Evolutionary conservation across 2,329 filamentous ascomycete species (phyloP), one percentile per base, ranked within the genome.

Genomic region (Scedosporium boydii): DNA sequence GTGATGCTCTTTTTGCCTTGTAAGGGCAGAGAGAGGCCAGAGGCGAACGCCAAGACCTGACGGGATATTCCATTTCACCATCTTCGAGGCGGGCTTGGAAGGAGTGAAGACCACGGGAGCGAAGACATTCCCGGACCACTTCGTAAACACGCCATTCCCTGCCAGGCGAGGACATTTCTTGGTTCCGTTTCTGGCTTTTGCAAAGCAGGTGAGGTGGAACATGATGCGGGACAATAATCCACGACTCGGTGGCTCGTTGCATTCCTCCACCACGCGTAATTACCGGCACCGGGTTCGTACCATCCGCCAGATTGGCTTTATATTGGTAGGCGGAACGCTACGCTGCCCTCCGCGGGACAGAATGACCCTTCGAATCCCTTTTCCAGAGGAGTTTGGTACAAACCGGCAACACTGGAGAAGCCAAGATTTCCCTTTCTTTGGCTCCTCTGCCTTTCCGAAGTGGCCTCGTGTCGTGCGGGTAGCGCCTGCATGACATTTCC

Each of bases 231-330:
- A n/a, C 6, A 48, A 48, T 48, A 21, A 48, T 48, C 48, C 48
- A 53, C 48, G 26, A 18, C 48, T 53, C 10, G 48, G 48, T 53
- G 10, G 48, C 23, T 53, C 21, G 48, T 53, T 53, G 21, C 48
- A 53, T 53, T 53, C 48, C 48, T 53, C 48, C 48, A 53, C 48
- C 48, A 53, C 48, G 23, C 48, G 48, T 53, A 53, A 53, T 53
- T 53, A 53, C 48, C 48, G 48, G 48, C 48, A 26, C 48, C 48
- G 23, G 48, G 48, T 53, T 53, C 48, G 48, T 9, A 27, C n/a
- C 48, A 53, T 53, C 48, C 48, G 48, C n/a, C 48, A 53, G 48
- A 53, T 53, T 53, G 48, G 48, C 48, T 53, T 53, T 53, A 53
- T 5, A 53, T 53, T 53, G 48, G 48, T 53, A 10, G 48, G 21